Evolutionary conservation across 2,329 filamentous ascomycete species (phyloP).

Genomic region (Neofusicoccum parvum): DNA sequence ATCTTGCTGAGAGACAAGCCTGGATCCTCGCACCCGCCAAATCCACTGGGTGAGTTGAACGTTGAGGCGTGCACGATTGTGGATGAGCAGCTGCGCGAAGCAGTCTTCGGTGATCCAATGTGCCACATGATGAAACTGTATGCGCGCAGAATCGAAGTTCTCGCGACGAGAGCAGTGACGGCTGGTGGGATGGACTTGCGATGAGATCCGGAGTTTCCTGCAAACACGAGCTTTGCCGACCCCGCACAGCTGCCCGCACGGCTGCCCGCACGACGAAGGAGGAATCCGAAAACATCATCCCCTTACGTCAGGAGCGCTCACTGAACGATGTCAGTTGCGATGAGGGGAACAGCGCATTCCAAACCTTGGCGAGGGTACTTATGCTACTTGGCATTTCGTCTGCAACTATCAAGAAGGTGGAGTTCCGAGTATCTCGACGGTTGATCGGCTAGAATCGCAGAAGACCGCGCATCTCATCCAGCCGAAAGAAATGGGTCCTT

Average conservation of each 20-base stretch:
- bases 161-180: constrained; percentile 71
- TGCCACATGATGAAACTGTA: constrained; percentile 82
- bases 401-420: not conserved
- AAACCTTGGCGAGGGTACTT: no score
- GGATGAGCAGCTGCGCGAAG: constrained; percentile 67
- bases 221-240: not conserved
- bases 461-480: not conserved
- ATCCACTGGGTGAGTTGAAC: constrained; percentile 3
- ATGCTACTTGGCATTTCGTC: not conserved
- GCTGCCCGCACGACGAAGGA: not conserved
- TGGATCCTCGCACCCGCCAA: not conserved
- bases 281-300: not conserved
- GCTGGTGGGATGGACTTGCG: constrained; percentile 34
- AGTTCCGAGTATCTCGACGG: not conserved
- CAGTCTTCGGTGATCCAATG: constrained; percentile 81
- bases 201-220: not conserved
- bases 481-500: not conserved
- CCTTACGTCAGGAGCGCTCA: not conserved
- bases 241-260: not conserved
- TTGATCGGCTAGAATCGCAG: not conserved
- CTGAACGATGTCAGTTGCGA: not conserved
- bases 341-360: not conserved
- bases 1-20: constrained; percentile 59
- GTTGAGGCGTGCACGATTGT: constrained; percentile 68
- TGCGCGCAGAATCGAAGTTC: constrained; percentile 66